Conservation (phyloP, 441 rosid genomes). For the Capsella rubella region DNA sequence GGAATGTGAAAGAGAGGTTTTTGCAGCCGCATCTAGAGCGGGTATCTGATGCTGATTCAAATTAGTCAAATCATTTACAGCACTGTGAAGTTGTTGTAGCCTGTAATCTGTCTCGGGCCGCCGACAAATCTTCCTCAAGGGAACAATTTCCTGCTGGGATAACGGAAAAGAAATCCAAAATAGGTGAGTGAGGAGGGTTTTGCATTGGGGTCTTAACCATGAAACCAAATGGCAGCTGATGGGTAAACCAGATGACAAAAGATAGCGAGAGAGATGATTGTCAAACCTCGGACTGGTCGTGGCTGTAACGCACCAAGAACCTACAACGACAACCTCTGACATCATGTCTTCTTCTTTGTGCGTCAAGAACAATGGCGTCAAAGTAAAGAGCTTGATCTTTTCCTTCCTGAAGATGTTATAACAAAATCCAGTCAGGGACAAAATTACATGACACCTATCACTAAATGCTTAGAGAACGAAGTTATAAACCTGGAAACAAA, state of each 20-base stretch:
- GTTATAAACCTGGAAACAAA: constrained; percentile 88
- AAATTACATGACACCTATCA: constrained; percentile 21
- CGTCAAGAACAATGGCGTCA: constrained; percentile 96
- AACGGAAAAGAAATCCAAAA: constrained; percentile 28
- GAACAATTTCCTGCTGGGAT: constrained; percentile 85
- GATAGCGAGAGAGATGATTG: constrained; percentile 31
- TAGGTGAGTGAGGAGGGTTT: constrained; percentile 32
- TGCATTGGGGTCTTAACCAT: constrained; percentile 21
- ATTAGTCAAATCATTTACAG: constrained; percentile 52
- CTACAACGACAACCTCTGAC: constrained; percentile 99
- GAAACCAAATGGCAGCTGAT: constrained; percentile 25
- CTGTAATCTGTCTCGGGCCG: constrained; percentile 98
- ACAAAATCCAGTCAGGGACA: constrained; percentile 10
- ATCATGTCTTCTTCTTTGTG: constrained; percentile 97
- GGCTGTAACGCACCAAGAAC: constrained; percentile 96
- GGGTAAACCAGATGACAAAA: constrained; percentile 3
- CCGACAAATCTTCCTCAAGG: constrained; percentile 88
- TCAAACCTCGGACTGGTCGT: constrained; percentile 93
- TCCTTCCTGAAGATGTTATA: constrained; percentile 76
- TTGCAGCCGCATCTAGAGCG: constrained; percentile 25
- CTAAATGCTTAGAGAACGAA: constrained; percentile 19
- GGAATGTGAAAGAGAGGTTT: constrained; percentile 29
- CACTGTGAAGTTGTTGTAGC: constrained; percentile 85
- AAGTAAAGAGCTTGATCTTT: constrained; percentile 98
- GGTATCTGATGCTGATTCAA: constrained; percentile 56